Evolutionary conservation across 805 yeast species (phyloP).

Genomic region (Wickerhamiella siamensis): DNA sequence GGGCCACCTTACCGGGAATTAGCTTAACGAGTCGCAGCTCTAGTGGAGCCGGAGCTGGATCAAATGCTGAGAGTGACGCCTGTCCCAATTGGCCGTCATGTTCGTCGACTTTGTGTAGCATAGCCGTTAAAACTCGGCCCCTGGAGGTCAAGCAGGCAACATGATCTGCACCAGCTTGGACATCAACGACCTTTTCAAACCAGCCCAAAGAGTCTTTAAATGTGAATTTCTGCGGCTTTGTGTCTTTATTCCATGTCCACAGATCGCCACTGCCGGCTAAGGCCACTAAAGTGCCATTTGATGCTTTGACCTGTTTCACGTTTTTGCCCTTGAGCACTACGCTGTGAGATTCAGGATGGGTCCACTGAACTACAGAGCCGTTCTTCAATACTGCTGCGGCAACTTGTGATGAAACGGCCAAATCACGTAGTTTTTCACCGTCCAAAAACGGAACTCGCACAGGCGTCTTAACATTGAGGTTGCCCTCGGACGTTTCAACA

Average conservation of each 20-base stretch:
- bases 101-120: constrained; percentile 31
- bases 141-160: constrained; percentile 43
- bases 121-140: constrained; percentile 48
- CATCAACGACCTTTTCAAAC: constrained; percentile 39
- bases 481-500: constrained; percentile 18
- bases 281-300: constrained; percentile 31
- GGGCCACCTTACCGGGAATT: constrained; percentile 38
- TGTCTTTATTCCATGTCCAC: constrained; percentile 14
- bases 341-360: constrained; percentile 22
- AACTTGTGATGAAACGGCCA: constrained; percentile 34
- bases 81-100: constrained; percentile 72
- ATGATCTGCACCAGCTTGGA: constrained; percentile 54
- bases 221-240: constrained; percentile 2
- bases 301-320: constrained; percentile 26
- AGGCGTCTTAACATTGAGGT: constrained; percentile 33
- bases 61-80: constrained; percentile 56
- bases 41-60: constrained; percentile 36
- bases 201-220: constrained; percentile 15
- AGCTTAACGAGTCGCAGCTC: constrained; percentile 41
- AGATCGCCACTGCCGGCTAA: constrained; percentile 30
- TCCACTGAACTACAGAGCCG: constrained; percentile 67
- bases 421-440: constrained; percentile 39
- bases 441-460: constrained; percentile 51
- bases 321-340: constrained; percentile 35
- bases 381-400: constrained; percentile 44